Evolutionary conservation across 2,329 filamentous ascomycete genomes (phyloP).

Genomic region (Eutypella sp.): DNA sequence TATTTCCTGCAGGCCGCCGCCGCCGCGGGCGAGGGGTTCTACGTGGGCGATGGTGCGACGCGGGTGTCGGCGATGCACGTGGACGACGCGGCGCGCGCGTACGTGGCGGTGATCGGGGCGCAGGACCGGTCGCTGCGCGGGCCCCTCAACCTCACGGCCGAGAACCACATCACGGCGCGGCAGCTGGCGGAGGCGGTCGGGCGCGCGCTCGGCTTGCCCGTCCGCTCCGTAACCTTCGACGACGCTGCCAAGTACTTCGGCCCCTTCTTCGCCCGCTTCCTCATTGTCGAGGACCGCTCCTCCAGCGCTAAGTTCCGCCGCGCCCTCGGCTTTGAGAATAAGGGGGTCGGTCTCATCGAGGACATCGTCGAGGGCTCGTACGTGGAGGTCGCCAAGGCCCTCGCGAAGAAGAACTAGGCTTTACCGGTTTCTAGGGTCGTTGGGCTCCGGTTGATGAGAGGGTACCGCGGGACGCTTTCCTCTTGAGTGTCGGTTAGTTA

Average conservation of each 20-base stretch:
- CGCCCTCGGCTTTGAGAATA: slow-evolving; percentile 34
- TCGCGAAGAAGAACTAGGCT: background rate
- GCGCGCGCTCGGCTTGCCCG: slow-evolving; percentile 16
- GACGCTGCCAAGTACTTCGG: slow-evolving; percentile 22
- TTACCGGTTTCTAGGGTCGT: background rate
- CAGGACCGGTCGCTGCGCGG: slow-evolving; percentile 29
- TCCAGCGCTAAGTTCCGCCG: slow-evolving; percentile 31
- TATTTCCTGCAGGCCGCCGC: slow-evolving; percentile 28
- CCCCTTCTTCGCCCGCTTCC: slow-evolving; percentile 28
- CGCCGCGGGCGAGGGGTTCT: slow-evolving; percentile 21
- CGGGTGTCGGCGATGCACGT: slow-evolving; percentile 33
- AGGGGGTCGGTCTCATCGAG: slow-evolving; percentile 28
- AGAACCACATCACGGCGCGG: slow-evolving; percentile 27
- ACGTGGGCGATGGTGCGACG: slow-evolving; percentile 26
- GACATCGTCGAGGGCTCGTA: slow-evolving; percentile 28
- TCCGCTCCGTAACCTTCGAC: slow-evolving; percentile 17
- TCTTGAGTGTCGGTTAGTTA: too few relatives aligned
- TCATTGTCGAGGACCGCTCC: slow-evolving; percentile 28
- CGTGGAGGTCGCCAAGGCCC: slow-evolving; percentile 5
- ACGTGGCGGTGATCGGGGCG: slow-evolving; percentile 27
- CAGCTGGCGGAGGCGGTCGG: slow-evolving; percentile 24
- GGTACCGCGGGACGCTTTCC: too few relatives aligned
- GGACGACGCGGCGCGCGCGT: slow-evolving; percentile 37
- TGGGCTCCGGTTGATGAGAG: too few relatives aligned
- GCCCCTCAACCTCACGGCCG: slow-evolving; percentile 29